A percentile compares a stretch with the other conserved stretches of the same genome.
These are phyloP conservation scores for Cladosporium sp. DNA, from an alignment of 2,329 filamentous ascomycete species.

Conservation along the genomic window DNA sequence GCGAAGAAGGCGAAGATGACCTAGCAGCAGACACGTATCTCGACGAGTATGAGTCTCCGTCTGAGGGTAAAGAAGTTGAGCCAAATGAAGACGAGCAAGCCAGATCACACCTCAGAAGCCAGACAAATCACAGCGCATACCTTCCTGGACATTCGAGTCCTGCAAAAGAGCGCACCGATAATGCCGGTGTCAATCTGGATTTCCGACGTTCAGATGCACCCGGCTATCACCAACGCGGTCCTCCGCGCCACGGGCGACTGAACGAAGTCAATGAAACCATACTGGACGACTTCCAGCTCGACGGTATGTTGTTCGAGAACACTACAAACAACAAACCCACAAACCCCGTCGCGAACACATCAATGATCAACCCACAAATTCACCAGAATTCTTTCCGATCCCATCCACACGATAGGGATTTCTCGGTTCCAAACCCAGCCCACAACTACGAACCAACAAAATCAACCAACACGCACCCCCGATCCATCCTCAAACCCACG, in stretches of 20 bases:
- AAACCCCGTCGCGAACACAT: background rate
- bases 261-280: conserved; percentile 26
- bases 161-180: background rate
- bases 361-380: background rate
- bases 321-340: background rate
- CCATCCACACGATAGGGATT: background rate
- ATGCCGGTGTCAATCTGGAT: background rate
- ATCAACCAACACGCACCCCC: background rate
- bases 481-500: conserved; percentile 24
- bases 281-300: conserved; percentile 13
- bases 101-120: background rate
- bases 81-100: background rate
- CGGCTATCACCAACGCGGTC: background rate
- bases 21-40: conserved; percentile 12
- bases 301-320: conserved; percentile 8
- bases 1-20: conserved; percentile 11
- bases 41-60: conserved; percentile 11
- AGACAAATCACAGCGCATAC: background rate
- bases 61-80: conserved; percentile 10
- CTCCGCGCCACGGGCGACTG: conserved; percentile 3
- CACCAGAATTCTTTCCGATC: background rate
- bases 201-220: background rate
- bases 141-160: background rate
- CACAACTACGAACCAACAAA: too few relatives aligned
- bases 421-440: too few relatives aligned